These are phyloP conservation scores for Trametes cubensis DNA, from an alignment of 768 basidiomycete genomes.

Conservation along the genomic window DNA sequence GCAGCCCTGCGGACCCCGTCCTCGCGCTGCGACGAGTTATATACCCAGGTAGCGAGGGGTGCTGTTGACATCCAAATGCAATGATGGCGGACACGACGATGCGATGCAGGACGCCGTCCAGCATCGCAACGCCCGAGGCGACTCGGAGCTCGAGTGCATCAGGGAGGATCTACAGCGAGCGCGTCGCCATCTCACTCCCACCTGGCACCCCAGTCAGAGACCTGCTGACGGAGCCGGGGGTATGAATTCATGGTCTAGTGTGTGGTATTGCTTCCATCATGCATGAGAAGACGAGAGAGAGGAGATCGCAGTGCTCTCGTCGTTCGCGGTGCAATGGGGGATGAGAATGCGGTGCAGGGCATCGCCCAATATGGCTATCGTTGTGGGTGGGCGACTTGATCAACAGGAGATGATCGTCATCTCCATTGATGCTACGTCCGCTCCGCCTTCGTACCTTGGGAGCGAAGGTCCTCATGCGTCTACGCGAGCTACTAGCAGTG, in stretches of 20 bases:
- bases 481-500: too few species aligned
- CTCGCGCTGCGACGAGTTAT: background rate
- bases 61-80: background rate
- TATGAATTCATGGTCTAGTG: too few species aligned
- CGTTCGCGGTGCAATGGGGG: background rate
- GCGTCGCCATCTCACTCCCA: background rate
- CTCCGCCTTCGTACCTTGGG: background rate
- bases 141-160: background rate
- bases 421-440: background rate
- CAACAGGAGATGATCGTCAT: conserved; percentile 1
- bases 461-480: too few species aligned
- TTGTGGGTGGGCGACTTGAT: background rate
- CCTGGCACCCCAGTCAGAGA: too few species aligned
- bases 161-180: background rate
- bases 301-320: background rate
- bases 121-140: background rate
- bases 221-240: too few species aligned
- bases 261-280: too few species aligned
- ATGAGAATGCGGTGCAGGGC: background rate
- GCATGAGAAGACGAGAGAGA: too few species aligned
- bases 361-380: background rate
- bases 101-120: conserved; percentile 4
- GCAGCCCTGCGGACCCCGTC: conserved; percentile 16
- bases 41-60: conserved; percentile 11
- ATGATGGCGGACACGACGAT: conserved; percentile 9